These are phyloP conservation scores for Venturia asperata DNA, from an alignment of 2,329 filamentous ascomycete genomes.

Conservation along the genomic window DNA sequence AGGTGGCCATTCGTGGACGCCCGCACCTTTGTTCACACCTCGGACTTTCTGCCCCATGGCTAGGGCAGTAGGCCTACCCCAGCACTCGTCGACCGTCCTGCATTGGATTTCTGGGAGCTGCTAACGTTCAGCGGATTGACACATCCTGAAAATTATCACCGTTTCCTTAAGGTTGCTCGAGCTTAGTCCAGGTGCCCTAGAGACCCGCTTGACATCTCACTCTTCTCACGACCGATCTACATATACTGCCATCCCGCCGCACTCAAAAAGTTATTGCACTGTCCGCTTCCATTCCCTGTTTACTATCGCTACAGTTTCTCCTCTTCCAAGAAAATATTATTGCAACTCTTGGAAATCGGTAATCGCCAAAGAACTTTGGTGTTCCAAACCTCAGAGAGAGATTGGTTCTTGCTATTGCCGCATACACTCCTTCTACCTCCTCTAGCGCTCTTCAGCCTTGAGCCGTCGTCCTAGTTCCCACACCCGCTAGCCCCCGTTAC, in stretches of 20 bases:
- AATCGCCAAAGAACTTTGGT: not conserved
- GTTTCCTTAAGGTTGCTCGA: conserved; percentile 17
- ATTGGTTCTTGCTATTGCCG: not conserved
- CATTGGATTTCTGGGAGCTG: conserved; percentile 14
- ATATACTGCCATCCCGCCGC: conserved; percentile 18
- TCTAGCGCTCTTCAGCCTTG: conserved; percentile 12
- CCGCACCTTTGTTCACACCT: conserved; percentile 5
- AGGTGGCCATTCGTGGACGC: conserved; percentile 14
- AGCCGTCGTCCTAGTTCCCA: not conserved
- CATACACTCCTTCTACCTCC: not conserved
- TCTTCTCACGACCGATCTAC: conserved; percentile 16
- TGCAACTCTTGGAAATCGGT: not conserved
- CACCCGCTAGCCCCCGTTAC: conserved; percentile 8
- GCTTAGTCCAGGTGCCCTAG: conserved; percentile 16
- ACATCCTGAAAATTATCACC: conserved; percentile 18
- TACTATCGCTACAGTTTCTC: conserved; percentile 12
- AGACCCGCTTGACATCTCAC: conserved; percentile 17
- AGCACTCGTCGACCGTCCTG: conserved; percentile 16
- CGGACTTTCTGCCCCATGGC: conserved; percentile 13
- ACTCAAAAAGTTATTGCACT: conserved; percentile 16
- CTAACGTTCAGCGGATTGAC: conserved; percentile 13
- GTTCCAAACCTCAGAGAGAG: not conserved
- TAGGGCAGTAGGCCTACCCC: conserved; percentile 13
- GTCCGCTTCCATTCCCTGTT: conserved; percentile 14
- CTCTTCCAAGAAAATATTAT: not conserved